Evolutionary conservation across 164 flowering plant species (phyloP), one percentile per base, ranked within the genome.

Genomic region (Paratinospora sagittata): DNA sequence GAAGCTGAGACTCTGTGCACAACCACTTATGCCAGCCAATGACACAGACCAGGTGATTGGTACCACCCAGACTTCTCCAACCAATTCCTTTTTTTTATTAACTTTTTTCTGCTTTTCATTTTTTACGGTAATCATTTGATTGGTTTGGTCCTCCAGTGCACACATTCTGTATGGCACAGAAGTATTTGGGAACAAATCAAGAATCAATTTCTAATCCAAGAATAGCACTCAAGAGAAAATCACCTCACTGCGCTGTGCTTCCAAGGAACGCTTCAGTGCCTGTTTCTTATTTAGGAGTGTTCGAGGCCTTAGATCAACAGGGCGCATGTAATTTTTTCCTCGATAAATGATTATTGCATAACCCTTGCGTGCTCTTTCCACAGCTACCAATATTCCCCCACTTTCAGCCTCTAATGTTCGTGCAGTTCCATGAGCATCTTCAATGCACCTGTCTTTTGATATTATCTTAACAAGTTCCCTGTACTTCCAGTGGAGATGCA

Each of bases 401-500:
- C 99, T 96, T 83, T 92, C 99, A 75, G 91, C 85, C 76, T 96
- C 97, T 67, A 96, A 84, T 60, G 79, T 84, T 72, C 76, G 79
- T 24, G 98, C 99, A 76, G 80, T 78, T 68, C 71, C 80, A 55
- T 83, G 79, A 66, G 82, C 86, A 74, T 89, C 88, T 67, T 84
- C 85, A 71, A 81, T 72, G 78, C 80, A 77, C 77, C 81, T 82
- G 68, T 82, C 82, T 7, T 84, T 87, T 63, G 77, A 81, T 43
- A 93, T 82, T 70, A 96, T 72, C 84, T 96, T 96, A 66, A 96
- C 91, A 79, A 96, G 89, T 81, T 96, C 99, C 78, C 99, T 82
- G 78, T 96, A 88, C 75, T 93, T 96, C 99, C 99, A 96, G 78
- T 93, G 98, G 64, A 91, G 90, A 84, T 96, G 99, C 97, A 96